phyloP scores from a whole-genome alignment of 768 basidiomycete species.

The Chiua virens region DNA sequence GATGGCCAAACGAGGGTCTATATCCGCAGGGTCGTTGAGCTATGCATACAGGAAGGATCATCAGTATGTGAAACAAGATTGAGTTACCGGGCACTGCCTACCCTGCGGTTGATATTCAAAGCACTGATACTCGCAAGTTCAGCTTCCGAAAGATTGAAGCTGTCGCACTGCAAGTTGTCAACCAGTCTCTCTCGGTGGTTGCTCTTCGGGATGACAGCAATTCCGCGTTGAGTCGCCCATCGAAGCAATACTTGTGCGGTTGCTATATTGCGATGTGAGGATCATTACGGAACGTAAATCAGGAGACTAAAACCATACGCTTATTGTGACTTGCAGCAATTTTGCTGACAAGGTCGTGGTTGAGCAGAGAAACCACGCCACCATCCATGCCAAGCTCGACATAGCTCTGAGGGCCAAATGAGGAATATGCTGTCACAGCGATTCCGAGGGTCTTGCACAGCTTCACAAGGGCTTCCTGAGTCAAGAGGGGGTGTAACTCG shows the following conservation, averaged over 20 bases:
- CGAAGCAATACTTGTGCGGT: constrained; percentile 71
- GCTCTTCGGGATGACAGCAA: constrained; percentile 78
- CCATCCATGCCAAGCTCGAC: constrained; percentile 67
- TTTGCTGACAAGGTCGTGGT: constrained; percentile 42
- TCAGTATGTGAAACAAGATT: constrained; percentile 3
- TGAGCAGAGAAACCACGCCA: constrained; percentile 50
- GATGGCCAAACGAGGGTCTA: constrained; percentile 64
- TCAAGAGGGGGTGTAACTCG: constrained; percentile 58
- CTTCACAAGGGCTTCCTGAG: constrained; percentile 46
- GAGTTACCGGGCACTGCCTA: constrained; percentile 36
- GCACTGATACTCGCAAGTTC: constrained; percentile 58
- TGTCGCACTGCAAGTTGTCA: constrained; percentile 46
- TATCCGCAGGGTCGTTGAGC: constrained; percentile 71
- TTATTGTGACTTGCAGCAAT: constrained; percentile 53
- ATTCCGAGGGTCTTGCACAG: constrained; percentile 46
- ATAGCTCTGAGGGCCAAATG: constrained; percentile 55
- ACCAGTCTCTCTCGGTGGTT: constrained; percentile 41
- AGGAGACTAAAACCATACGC: constrained; percentile 39
- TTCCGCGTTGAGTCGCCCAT: constrained; percentile 75
- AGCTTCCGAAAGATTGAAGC: constrained; percentile 51
- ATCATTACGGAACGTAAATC: not conserved
- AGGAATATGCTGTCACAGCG: constrained; percentile 56
- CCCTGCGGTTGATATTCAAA: constrained; percentile 64
- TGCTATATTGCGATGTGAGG: constrained; percentile 20
- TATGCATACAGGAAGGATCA: constrained; percentile 26